Base-by-base conservation (phyloP, 2,329 filamentous ascomycete genomes). In the Reticulascus tulasneorum region DNA sequence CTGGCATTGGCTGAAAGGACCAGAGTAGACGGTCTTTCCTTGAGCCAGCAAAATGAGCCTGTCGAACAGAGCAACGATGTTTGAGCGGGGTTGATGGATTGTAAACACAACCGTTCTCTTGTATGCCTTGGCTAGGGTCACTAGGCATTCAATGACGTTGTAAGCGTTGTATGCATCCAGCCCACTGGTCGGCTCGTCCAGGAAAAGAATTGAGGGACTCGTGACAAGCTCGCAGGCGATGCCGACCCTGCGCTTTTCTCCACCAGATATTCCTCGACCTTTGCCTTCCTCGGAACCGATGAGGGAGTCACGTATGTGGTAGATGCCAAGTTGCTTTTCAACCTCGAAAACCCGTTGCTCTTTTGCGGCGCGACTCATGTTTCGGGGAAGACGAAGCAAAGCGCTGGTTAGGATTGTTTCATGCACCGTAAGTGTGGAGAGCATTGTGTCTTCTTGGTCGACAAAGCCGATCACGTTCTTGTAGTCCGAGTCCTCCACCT, bases 171-270 rank as follows among this genome's bases (percentile, higher is more conserved):
- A 98, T 1, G 93, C 88, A 59, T 98, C 93, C 16, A 97, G 73
- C 35, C 93, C 93, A 54, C 91, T 97, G 1, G 93, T 98, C 2
- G 93, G 93, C 55, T 98, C 93, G 55, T 98, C 93, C 37, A 98
- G 73, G 67, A 98, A 97, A 15, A 98, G 76, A 46, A 98, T 96
- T 42, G 90, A 96, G 4, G 93, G 93, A 52, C 90, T 96, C 6
- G 93, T 98, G 41, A 98, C 93, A 36, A 98, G 76, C 58, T 98
- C 93, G 61, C 94, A 98, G 30, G 94, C 93, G 54, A 98, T 98
- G 30, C 90, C 89, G 31, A 98, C 93, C 53, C 93, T 82, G 46
- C 93, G 80, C 65, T 97, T 97, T 64, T 98, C 93, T 46, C 93
- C 93, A 34, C 93, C 93, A 37, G 93, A 98, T 36, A 98, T 96